Conservation (phyloP, 192 early-diverging fungal species). For the Gryganskiella cystojenkinii region DNA sequence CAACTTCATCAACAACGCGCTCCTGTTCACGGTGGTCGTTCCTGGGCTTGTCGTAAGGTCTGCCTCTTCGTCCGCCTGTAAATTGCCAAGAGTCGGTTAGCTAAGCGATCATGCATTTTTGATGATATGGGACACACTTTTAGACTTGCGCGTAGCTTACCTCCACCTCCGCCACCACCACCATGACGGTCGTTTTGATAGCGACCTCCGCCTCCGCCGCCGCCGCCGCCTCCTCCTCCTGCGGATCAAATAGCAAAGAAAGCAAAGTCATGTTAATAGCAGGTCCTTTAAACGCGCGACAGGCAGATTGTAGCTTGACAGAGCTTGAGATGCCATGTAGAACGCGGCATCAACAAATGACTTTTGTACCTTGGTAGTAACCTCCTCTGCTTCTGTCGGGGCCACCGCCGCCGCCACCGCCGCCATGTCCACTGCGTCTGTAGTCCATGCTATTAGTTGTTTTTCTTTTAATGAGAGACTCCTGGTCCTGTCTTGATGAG, state of each 20-base stretch:
- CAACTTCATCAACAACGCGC: constrained; percentile 58
- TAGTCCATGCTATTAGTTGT: constrained; percentile 48
- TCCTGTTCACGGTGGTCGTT: constrained; percentile 42
- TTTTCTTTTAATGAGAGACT: no score
- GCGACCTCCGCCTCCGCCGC: constrained; percentile 31
- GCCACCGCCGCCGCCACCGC: constrained; percentile 33
- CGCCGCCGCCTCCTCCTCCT: background rate
- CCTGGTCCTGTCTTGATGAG: no score
- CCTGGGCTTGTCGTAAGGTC: constrained; percentile 38
- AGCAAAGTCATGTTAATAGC: background rate
- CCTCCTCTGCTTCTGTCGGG: constrained; percentile 36
- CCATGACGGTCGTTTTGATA: constrained; percentile 23
- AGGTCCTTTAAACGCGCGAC: background rate
- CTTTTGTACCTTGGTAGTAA: constrained; percentile 14
- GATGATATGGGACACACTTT: background rate
- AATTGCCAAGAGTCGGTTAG: no score
- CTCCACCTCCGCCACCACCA: no score
- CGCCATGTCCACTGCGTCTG: constrained; percentile 25
- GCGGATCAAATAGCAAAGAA: background rate
- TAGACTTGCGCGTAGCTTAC: constrained; percentile 1
- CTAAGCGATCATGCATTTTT: no score
- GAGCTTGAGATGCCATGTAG: no score
- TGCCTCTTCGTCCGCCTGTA: constrained; percentile 20
- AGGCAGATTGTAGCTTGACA: no score
- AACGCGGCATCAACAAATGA: background rate